Percentiles rank a stretch among this genome's conserved stretches.
phyloP scores from a whole-genome alignment of 2,329 filamentous ascomycete genomes.

The Pseudogymnoascus sp. region DNA sequence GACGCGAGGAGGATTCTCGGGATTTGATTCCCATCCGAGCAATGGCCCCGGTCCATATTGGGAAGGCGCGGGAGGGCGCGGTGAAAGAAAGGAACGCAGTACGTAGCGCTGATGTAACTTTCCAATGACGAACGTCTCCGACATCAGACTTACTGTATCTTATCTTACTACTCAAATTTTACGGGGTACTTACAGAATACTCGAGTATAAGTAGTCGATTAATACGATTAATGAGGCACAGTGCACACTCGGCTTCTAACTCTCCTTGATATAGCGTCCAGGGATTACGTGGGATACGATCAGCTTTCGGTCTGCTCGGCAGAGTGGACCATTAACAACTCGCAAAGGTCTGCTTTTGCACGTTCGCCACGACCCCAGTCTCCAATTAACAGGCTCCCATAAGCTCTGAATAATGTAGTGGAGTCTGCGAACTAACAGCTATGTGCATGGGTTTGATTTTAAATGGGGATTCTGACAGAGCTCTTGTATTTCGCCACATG shows the following conservation, averaged over 20 bases:
- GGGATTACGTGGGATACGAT: neutral
- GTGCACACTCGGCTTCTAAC: neutral
- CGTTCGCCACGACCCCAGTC: neutral
- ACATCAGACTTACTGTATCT: neutral
- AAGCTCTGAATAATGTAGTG: constrained; percentile 5
- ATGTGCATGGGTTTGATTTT: neutral
- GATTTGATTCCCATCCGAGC: neutral
- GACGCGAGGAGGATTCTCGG: neutral
- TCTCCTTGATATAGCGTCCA: neutral
- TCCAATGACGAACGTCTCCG: neutral
- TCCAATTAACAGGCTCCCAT: neutral
- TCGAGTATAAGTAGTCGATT: neutral
- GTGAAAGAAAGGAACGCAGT: neutral
- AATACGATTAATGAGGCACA: neutral
- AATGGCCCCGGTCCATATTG: neutral
- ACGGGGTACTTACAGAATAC: neutral
- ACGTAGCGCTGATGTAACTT: neutral
- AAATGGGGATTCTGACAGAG: constrained; percentile 1
- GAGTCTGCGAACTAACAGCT: neutral
- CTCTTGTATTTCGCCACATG: neutral
- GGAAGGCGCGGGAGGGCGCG: neutral
- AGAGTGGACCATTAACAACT: neutral
- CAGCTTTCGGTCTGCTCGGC: neutral
- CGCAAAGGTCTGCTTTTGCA: neutral
- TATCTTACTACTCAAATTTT: neutral